A percentile compares a stretch with the other conserved stretches of the same genome.
These are phyloP conservation scores for Casuarina cunninghamiana DNA, from an alignment of 306 rosid genomes.

Conservation along the genomic window DNA sequence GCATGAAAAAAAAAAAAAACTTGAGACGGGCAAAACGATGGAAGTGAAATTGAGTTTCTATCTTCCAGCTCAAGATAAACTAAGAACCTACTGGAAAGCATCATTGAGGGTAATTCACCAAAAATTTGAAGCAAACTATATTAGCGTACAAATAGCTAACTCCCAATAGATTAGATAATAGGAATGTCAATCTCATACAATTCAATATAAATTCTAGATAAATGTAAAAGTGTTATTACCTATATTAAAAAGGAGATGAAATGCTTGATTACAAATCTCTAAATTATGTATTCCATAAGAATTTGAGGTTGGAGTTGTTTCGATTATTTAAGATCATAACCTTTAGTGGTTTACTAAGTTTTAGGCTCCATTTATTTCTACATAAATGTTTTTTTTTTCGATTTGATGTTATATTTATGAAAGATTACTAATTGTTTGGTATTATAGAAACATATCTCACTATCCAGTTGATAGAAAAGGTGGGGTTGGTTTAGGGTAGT, in stretches of 20 bases:
- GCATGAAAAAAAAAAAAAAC: slow-evolving; percentile 34
- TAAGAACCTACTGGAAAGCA: slow-evolving; percentile 59
- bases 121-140: slow-evolving; percentile 9
- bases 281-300: neutral
- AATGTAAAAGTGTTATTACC: neutral
- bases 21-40: slow-evolving; percentile 73
- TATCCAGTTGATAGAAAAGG: too few relatives aligned
- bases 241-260: neutral
- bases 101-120: slow-evolving; percentile 19
- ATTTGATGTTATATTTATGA: too few relatives aligned
- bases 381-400: too few relatives aligned
- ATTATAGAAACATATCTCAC: too few relatives aligned
- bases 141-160: slow-evolving; percentile 21
- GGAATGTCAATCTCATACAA: neutral
- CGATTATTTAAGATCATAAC: neutral
- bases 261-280: neutral
- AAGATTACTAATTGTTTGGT: too few relatives aligned
- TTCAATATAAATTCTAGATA: neutral
- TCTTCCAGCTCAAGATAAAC: slow-evolving; percentile 91
- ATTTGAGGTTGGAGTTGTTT: neutral
- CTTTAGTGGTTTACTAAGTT: neutral
- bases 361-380: too few relatives aligned
- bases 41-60: slow-evolving; percentile 74
- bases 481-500: too few relatives aligned
- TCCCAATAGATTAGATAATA: neutral